Evolutionary conservation across 352 stramenopile genomes (phyloP), one percentile per base, ranked within the genome.

Genomic region (Peronosclerospora sorghi): DNA sequence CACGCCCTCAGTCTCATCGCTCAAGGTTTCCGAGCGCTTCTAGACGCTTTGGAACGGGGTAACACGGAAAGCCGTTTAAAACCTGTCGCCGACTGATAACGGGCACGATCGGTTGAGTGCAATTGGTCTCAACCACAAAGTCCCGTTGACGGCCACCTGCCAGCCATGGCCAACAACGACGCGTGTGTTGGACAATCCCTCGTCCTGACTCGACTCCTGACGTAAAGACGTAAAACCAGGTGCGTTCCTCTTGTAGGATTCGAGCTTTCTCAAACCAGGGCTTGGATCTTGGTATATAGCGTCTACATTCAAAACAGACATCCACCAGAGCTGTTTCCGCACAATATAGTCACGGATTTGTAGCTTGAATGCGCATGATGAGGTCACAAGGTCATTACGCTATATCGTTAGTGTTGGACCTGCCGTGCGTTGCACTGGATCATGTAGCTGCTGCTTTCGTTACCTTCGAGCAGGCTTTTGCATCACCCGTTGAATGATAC

Each of bases 361-460:
- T 59, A 1, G 74, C 74, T 47, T 89, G 79, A 26, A 92, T 86
- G 8, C 77, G 73, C n/a, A 68, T 76, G 30, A 89, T 69, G 30
- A 84, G 54, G 41, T 84, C 84, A 88, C 51, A 7, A 89, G n/a
- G n/a, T n/a, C 69, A 38, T 89, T 74, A 26, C 87, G 55, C 41
- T 86, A 92, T 29, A 86, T 84, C n/a, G 84, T 53, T 6, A 76
- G 66, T 8, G 74, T 85, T 44, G 86, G 32, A 73, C 81, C 10
- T 51, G 54, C 6, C 70, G 68, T 4, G 44, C 52, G 19, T 69
- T 74, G 23, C 60, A 48, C 46, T 92, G 79, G 20, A 92, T 81
- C 2, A 63, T 12, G 0, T 60, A 0, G 74, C 72, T 19, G 73
- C 66, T 15, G 34, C 21, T 3, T 26, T 26, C 21, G 21, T 26